These are phyloP conservation scores for Kuraishia ogatae DNA, from an alignment of 805 yeast genomes.

Conservation along the genomic window DNA sequence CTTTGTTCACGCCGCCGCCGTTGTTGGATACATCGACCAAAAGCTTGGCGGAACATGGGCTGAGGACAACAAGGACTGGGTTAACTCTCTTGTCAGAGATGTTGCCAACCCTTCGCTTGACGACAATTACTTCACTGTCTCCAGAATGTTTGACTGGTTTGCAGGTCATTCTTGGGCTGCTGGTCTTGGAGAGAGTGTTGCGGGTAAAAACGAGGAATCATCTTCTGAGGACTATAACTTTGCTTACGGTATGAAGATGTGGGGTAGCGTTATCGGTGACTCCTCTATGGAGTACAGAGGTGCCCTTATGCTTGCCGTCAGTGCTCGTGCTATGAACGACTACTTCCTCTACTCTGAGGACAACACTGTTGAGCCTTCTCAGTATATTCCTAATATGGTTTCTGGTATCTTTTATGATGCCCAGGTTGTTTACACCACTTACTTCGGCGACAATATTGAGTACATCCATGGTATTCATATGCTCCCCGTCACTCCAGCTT, in stretches of 20 bases:
- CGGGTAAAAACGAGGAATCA: constrained; percentile 72
- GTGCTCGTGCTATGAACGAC: constrained; percentile 42
- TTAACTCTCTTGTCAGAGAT: constrained; percentile 54
- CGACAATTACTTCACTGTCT: constrained; percentile 56
- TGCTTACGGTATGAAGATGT: constrained; percentile 57
- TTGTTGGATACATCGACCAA: constrained; percentile 46
- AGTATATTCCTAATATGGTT: constrained; percentile 54
- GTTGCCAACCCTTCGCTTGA: constrained; percentile 48
- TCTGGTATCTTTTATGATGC: constrained; percentile 71
- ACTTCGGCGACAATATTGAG: constrained; percentile 64
- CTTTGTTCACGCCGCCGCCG: constrained; percentile 54
- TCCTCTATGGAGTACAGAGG: constrained; percentile 43
- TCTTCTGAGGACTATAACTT: constrained; percentile 70
- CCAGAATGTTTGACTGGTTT: constrained; percentile 65
- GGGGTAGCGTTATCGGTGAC: constrained; percentile 51
- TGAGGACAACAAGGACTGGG: constrained; percentile 38
- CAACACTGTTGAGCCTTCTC: constrained; percentile 46
- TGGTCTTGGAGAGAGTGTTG: constrained; percentile 52
- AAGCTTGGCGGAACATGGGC: constrained; percentile 47
- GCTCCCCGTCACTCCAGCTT: constrained; percentile 62
- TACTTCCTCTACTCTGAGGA: constrained; percentile 47
- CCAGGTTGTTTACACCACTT: constrained; percentile 65
- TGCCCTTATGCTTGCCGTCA: constrained; percentile 50
- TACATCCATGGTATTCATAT: constrained; percentile 77
- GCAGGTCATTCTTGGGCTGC: constrained; percentile 66